Base-by-base conservation (phyloP, 2,329 filamentous ascomycete genomes). In the Apiospora malaysiana region DNA sequence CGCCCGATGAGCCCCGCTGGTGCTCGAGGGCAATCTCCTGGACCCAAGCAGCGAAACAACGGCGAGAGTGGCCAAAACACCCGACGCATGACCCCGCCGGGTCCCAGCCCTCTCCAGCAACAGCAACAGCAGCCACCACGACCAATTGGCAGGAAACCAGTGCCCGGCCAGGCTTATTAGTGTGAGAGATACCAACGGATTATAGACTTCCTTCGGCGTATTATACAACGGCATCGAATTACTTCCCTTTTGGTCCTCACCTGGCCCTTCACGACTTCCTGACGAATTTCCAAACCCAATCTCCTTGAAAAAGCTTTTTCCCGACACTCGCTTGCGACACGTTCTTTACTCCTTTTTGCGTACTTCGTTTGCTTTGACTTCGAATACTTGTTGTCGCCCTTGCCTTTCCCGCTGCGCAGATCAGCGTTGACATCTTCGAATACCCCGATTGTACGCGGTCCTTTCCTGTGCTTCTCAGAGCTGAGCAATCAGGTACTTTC, bases 91-190 rank as follows among this genome's bases (percentile, higher is more conserved):
- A 84, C 21, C 80, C 59, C 45, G 27, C 84, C 84, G 2, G 84
- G 85, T 70, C 79, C 84, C 66, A 83, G 83, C 73, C 83, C 75
- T 8, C 76, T 72, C 43, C 79, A 77, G 68, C 77, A 75, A 45
- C 77, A 78, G 65, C 75, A 76, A 7, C 77, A 78, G 23, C 81
- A 73, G 21, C 51, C 51, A 49, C 79, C 83, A 42, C 84, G 82
- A 51, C 81, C 84, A 37, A 82, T 88, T 71, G 83, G 80, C 74
- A 85, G 87, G 70, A 90, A 90, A 78, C 87, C 88, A 37, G 85
- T 90, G 51, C 86, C 87, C 7, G 86, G 86, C 46, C 87, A 88
- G 78, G 86, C 87, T 4, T 85, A 85, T 70, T 87, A 59, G 76
- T 65, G 59, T 42, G 32, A 23, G 12, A 16, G n/a, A 45, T 32